These are phyloP conservation scores for Jaenimonas drosophilae DNA, from an alignment of 208 protist species.

Conservation along the genomic window DNA sequence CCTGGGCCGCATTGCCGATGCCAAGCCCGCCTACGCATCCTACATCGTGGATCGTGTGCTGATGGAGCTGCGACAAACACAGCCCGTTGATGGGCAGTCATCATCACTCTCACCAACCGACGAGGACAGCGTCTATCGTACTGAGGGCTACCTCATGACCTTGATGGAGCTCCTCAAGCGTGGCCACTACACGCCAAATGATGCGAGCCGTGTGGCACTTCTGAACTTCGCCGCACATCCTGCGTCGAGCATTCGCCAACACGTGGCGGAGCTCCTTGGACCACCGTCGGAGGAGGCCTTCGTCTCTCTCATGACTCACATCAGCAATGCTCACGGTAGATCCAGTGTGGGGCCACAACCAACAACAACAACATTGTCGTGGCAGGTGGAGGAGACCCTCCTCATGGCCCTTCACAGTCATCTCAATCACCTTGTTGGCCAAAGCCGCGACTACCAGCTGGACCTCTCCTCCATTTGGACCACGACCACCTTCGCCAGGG, in stretches of 20 bases:
- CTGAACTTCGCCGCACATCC: conserved; percentile 41
- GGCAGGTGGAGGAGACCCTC: conserved; percentile 63
- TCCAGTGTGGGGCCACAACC: background rate
- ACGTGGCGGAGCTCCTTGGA: conserved; percentile 50
- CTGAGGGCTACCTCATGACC: too few relatives aligned
- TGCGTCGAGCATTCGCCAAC: conserved; percentile 66
- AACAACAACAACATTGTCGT: conserved; percentile 10
- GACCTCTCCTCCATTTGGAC: conserved; percentile 1
- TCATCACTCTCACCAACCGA: conserved; percentile 4
- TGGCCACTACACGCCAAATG: background rate
- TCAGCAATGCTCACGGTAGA: background rate
- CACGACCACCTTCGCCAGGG: background rate
- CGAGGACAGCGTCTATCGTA: background rate
- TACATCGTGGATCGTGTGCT: background rate
- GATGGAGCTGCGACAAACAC: background rate
- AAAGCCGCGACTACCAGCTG: conserved; percentile 4
- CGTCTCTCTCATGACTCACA: conserved; percentile 19
- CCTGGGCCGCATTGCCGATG: background rate
- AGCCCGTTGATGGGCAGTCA: conserved; percentile 7
- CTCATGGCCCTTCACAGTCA: conserved; percentile 76
- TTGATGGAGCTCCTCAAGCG: too few relatives aligned
- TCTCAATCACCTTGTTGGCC: conserved; percentile 23
- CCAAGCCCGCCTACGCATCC: background rate
- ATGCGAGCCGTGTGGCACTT: conserved; percentile 5
- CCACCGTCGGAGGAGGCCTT: conserved; percentile 34